phyloP scores from a whole-genome alignment of 345 rosid species.

The Rhodamnia rubescens region DNA sequence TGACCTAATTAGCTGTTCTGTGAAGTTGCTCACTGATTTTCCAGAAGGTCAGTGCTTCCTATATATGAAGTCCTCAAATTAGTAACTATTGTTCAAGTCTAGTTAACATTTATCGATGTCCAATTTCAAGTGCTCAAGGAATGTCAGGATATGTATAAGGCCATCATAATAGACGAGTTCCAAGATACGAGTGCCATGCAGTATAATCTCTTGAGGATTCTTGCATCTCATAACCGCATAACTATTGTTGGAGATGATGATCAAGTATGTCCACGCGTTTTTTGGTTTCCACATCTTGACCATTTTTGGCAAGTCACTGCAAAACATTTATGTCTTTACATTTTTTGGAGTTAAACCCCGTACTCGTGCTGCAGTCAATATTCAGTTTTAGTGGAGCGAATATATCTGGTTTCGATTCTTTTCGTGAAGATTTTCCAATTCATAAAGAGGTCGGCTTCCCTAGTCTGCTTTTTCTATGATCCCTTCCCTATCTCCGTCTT shows the following conservation, averaged over 20 bases:
- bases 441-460: conserved; percentile 54
- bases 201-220: conserved; percentile 49
- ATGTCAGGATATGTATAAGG: conserved; percentile 72
- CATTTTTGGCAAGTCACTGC: neutral
- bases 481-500: neutral
- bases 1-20: conserved; percentile 76
- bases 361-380: conserved; percentile 53
- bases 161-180: conserved; percentile 83
- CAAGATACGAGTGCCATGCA: conserved; percentile 97
- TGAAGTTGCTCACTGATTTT: conserved; percentile 57
- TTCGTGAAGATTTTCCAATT: conserved; percentile 68
- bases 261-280: conserved; percentile 37
- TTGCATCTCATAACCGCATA: conserved; percentile 66
- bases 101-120: conserved; percentile 4
- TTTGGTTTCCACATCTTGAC: neutral
- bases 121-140: conserved; percentile 54
- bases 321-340: neutral
- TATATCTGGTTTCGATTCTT: conserved; percentile 79
- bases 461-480: neutral
- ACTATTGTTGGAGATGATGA: conserved; percentile 95
- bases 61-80: neutral
- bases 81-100: neutral
- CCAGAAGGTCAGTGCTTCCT: conserved; percentile 57
- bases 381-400: conserved; percentile 95
- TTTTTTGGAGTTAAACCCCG: neutral